Evolutionary conservation across 495 filamentous ascomycete species (phyloP), one percentile per base, ranked within the genome.

Genomic region (Astrocystis sublimbata): DNA sequence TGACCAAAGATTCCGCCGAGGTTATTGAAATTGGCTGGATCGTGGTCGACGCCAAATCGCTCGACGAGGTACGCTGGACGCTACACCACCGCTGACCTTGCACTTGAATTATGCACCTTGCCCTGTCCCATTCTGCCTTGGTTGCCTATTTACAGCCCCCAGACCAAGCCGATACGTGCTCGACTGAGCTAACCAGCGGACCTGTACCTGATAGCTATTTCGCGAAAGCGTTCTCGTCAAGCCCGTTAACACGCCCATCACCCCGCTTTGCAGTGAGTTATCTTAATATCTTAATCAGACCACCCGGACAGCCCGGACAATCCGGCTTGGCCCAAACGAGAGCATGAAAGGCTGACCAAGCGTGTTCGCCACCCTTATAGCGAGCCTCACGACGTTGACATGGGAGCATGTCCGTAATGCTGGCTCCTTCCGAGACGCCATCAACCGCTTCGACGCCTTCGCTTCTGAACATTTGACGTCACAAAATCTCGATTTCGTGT

Each of bases 21-120:
- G 96, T 98, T 55, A 98, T 98, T 75, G 94, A 98, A 83, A 82
- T 98, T 68, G 94, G 94, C 47, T 98, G 94, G 96, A 96, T 98
- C 67, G 76, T 98, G 64, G 82, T 98, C 60, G 92, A 98, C 76
- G 87, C 92, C 56, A 92, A 93, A 78, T 87, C 84, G 50, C 89
- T 91, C 65, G 92, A 97, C 57, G 93, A 97, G 90, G 93, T 97
- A 83, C 21, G 42, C 35, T 49, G 93, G 97, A 83, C 21, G 42
- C 35, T 49, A 19, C 36, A 47, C 33, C 35, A 24, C 28, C 17
- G 15, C 15, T 49, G 24, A 49, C 26, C n/a, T 49, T 31, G 26
- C 13, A 49, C 24, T 49, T n/a, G n/a, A n/a, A n/a, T n/a, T n/a
- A n/a, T n/a, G n/a, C n/a, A n/a, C n/a, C 26, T 7, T 31, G 24